Evolutionary conservation across 164 flowering plant genomes (phyloP).

Genomic region (Umbellularia californica): DNA sequence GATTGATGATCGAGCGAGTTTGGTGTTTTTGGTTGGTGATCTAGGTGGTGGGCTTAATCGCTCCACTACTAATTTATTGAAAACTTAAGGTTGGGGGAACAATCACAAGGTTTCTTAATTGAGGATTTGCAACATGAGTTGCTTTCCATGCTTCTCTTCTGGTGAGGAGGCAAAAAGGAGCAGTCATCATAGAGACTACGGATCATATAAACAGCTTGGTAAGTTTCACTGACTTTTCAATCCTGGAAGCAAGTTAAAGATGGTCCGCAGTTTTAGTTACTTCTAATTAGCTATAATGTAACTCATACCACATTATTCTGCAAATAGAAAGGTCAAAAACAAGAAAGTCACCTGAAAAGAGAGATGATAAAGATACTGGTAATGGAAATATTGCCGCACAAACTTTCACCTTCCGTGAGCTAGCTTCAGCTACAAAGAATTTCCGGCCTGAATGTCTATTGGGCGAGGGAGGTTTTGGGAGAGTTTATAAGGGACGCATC

Average conservation of each 20-base stretch:
- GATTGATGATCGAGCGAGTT: no score
- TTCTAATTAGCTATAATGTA: no score
- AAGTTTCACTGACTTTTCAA: neutral
- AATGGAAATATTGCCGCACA: slow-evolving; percentile 54
- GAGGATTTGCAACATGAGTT: slow-evolving; percentile 35
- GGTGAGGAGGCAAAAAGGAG: slow-evolving; percentile 31
- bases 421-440: slow-evolving; percentile 69
- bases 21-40: no score
- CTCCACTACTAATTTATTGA: neutral
- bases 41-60: neutral
- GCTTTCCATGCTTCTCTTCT: slow-evolving; percentile 61
- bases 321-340: slow-evolving; percentile 23
- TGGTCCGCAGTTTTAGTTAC: neutral
- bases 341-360: slow-evolving; percentile 14
- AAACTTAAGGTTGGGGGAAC: neutral
- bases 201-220: no score
- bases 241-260: no score
- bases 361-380: slow-evolving; percentile 1
- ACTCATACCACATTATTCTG: neutral
- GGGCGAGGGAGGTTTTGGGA: slow-evolving; percentile 80
- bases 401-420: slow-evolving; percentile 63
- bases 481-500: slow-evolving; percentile 63
- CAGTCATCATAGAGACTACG: slow-evolving; percentile 5
- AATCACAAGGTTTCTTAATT: neutral
- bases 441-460: slow-evolving; percentile 64